A percentile compares a stretch with the other conserved stretches of the same genome.
These are phyloP conservation scores for Funneliformis mosseae DNA, from an alignment of 192 early-diverging fungal species.

Conservation along the genomic window DNA sequence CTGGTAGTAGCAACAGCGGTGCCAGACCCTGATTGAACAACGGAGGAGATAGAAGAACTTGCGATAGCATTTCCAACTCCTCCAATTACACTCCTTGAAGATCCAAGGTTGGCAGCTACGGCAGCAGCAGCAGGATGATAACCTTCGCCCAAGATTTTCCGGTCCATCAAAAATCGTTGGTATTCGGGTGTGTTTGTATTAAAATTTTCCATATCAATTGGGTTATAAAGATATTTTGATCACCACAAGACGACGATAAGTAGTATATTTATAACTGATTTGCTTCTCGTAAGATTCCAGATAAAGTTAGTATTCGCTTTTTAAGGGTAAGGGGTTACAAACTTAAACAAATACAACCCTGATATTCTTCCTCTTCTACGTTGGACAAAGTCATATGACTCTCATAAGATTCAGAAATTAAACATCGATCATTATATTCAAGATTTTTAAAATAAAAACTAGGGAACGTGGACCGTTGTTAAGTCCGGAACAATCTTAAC, in stretches of 20 bases:
- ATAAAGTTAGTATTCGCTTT: not conserved
- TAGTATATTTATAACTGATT: not conserved
- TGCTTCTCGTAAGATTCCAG: not conserved
- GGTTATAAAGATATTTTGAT: not conserved
- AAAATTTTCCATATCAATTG: not conserved
- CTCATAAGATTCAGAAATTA: too few relatives aligned
- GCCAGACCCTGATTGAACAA: not conserved
- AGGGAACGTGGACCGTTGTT: too few relatives aligned
- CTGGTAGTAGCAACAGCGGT: not conserved
- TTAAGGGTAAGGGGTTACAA: too few relatives aligned
- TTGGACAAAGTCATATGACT: too few relatives aligned
- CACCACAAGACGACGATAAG: not conserved
- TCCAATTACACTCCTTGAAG: not conserved
- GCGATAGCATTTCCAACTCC: not conserved
- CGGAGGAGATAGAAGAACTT: not conserved
- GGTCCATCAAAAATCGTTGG: slow-evolving; percentile 18
- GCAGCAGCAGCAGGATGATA: slow-evolving; percentile 1
- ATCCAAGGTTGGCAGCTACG: not conserved
- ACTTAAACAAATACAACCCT: too few relatives aligned
- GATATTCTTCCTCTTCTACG: too few relatives aligned
- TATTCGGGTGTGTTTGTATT: slow-evolving; percentile 8
- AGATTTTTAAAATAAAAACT: too few relatives aligned
- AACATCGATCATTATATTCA: too few relatives aligned
- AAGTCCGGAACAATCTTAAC: too few relatives aligned
- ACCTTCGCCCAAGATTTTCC: slow-evolving; percentile 13